Percentiles rank a stretch among this genome's conserved stretches.
Conservation (phyloP, 495 filamentous ascomycete species). For the Talaromyces stipitatus region DNA sequence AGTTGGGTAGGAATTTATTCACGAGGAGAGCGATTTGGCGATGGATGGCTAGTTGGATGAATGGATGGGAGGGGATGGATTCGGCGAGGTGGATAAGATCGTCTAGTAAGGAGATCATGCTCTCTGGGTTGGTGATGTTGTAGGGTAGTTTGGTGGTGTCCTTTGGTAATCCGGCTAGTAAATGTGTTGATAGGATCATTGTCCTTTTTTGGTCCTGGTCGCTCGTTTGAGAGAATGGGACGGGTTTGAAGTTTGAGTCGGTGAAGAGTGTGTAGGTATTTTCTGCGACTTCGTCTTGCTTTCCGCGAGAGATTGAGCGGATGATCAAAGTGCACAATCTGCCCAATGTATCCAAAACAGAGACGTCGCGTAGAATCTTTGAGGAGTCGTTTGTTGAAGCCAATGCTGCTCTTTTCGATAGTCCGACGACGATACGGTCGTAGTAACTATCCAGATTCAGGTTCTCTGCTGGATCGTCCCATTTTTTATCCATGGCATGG, state of each 20-base stretch:
- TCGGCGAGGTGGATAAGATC: conserved; percentile 33
- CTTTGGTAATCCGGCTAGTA: conserved; percentile 50
- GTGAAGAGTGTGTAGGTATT: conserved; percentile 53
- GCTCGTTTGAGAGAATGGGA: conserved; percentile 30
- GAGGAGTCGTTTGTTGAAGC: conserved; percentile 30
- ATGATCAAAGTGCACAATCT: conserved; percentile 55
- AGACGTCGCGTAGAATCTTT: conserved; percentile 43
- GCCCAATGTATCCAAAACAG: conserved; percentile 56
- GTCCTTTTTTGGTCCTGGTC: conserved; percentile 33
- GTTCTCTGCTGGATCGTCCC: conserved; percentile 32
- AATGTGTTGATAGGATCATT: conserved; percentile 53
- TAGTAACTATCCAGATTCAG: conserved; percentile 50
- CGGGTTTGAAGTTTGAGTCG: conserved; percentile 19
- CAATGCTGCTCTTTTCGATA: conserved; percentile 37
- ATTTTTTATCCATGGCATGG: conserved; percentile 53
- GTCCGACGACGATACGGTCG: conserved; percentile 48
- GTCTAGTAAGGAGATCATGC: conserved; percentile 29
- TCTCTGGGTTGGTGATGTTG: conserved; percentile 14
- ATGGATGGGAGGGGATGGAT: conserved; percentile 16
- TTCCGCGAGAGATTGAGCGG: conserved; percentile 40
- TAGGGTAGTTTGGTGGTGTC: conserved; percentile 26
- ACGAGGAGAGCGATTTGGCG: conserved; percentile 54
- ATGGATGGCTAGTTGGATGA: conserved; percentile 46
- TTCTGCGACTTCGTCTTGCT: conserved; percentile 46
- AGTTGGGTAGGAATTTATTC: conserved; percentile 57